Evolutionary conservation across 371 early-diverging fungal genomes (phyloP).

Genomic region (Zopfochytrium polystomum): DNA sequence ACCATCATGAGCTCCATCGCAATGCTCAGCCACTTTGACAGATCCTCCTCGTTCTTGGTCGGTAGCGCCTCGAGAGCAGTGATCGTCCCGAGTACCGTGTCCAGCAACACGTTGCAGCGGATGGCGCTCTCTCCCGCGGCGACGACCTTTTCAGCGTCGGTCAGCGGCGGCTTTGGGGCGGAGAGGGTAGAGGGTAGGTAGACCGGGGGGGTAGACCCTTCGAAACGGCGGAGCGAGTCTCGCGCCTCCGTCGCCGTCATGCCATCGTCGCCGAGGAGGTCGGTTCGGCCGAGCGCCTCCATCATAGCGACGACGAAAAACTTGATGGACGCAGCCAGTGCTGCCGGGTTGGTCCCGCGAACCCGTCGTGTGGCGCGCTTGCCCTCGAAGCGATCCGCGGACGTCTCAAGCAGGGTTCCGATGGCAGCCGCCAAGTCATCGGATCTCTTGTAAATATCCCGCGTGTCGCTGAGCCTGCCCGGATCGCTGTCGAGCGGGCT

Average conservation of each 20-base stretch:
- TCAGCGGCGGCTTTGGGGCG: background rate
- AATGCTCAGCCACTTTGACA: slow-evolving; percentile 13
- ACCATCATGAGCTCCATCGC: slow-evolving; percentile 20
- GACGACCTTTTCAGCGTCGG: background rate
- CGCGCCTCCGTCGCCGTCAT: background rate
- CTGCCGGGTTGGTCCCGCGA: background rate
- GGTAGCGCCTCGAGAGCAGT: slow-evolving; percentile 6
- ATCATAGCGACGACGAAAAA: slow-evolving; percentile 10
- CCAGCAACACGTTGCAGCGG: slow-evolving; percentile 13
- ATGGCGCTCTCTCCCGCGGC: slow-evolving; percentile 1
- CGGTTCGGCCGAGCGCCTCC: slow-evolving; percentile 6
- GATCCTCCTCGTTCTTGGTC: background rate
- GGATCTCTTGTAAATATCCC: background rate
- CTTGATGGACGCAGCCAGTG: slow-evolving; percentile 1
- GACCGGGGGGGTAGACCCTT: no score
- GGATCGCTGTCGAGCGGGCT: slow-evolving; percentile 8
- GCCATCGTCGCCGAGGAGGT: slow-evolving; percentile 3
- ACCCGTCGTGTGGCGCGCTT: slow-evolving; percentile 9
- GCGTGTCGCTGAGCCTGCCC: no score
- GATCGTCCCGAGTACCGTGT: slow-evolving; percentile 7
- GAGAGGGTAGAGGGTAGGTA: background rate
- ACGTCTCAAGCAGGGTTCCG: slow-evolving; percentile 2
- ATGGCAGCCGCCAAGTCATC: slow-evolving; percentile 7
- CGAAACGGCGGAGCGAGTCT: no score
- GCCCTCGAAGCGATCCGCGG: slow-evolving; percentile 8